Evolutionary conservation across 345 rosid genomes (phyloP).

Genomic region (Balakata baccata): DNA sequence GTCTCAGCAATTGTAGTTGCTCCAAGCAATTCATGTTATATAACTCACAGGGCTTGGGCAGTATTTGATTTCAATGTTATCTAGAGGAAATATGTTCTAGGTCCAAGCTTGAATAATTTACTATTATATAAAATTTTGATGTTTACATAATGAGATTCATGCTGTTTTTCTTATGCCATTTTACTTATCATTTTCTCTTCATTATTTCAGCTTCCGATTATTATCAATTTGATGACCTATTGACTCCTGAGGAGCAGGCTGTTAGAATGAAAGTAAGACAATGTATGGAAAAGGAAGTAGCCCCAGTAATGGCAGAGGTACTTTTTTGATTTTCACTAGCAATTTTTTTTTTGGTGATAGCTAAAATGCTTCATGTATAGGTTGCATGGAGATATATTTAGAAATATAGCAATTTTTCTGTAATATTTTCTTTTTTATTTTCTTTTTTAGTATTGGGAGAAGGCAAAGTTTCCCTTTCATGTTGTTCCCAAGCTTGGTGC

Average conservation of each 20-base stretch:
- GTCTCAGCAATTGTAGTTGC: neutral
- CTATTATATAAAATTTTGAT: neutral
- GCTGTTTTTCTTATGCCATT: slow-evolving; percentile 4
- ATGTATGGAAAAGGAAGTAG: slow-evolving; percentile 90
- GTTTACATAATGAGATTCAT: neutral
- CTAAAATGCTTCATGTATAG: neutral
- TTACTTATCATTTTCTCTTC: slow-evolving; percentile 5
- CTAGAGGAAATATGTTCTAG: neutral
- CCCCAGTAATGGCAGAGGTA: slow-evolving; percentile 86
- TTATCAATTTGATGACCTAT: slow-evolving; percentile 67
- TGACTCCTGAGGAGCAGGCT: slow-evolving; percentile 75
- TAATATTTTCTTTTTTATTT: neutral
- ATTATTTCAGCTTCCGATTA: slow-evolving; percentile 71
- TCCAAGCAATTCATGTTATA: neutral
- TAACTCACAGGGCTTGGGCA: neutral
- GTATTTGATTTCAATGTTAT: neutral
- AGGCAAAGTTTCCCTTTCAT: slow-evolving; percentile 91
- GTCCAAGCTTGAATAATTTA: neutral
- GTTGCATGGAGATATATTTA: neutral
- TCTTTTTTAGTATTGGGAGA: slow-evolving; percentile 80
- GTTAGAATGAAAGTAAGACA: slow-evolving; percentile 61
- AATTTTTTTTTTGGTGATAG: neutral
- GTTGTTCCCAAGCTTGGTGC: slow-evolving; percentile 71
- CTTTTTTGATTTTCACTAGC: slow-evolving; percentile 12
- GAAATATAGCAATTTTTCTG: slow-evolving; percentile 5